A percentile compares a stretch with the other conserved stretches of the same genome.
phyloP scores from a whole-genome alignment of 2,329 filamentous ascomycete species.

The Cladophialophora chaetospira region DNA sequence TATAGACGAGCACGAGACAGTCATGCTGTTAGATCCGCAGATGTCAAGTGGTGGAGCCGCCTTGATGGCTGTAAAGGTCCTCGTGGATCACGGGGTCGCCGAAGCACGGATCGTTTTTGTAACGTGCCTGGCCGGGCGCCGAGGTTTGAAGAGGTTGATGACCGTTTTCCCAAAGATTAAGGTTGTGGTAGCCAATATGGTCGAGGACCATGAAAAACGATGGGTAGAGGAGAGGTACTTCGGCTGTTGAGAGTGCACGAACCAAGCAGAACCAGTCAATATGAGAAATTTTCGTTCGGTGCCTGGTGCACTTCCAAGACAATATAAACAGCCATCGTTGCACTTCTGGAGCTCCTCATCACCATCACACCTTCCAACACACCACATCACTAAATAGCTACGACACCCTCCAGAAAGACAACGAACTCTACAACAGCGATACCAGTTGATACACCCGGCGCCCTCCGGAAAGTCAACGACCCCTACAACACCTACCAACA shows the following conservation, averaged over 20 bases:
- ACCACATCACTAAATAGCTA: neutral
- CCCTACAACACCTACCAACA: no score
- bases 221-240: slow-evolving; percentile 92
- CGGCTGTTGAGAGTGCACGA: slow-evolving; percentile 64
- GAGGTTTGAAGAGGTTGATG: slow-evolving; percentile 80
- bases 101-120: slow-evolving; percentile 87
- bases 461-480: neutral
- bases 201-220: slow-evolving; percentile 77
- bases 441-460: neutral
- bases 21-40: slow-evolving; percentile 87
- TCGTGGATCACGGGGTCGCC: slow-evolving; percentile 88
- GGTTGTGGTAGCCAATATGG: slow-evolving; percentile 80
- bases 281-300: neutral
- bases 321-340: neutral
- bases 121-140: slow-evolving; percentile 83
- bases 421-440: no score
- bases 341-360: neutral
- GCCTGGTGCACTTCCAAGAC: neutral
- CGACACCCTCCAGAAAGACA: neutral
- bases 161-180: slow-evolving; percentile 86
- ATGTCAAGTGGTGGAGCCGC: slow-evolving; percentile 87
- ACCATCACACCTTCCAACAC: neutral
- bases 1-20: slow-evolving; percentile 73
- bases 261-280: neutral
- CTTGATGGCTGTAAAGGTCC: slow-evolving; percentile 93